Evolutionary conservation across 805 yeast species (phyloP).

Genomic region (Wickerhamomyces chaumierensis): DNA sequence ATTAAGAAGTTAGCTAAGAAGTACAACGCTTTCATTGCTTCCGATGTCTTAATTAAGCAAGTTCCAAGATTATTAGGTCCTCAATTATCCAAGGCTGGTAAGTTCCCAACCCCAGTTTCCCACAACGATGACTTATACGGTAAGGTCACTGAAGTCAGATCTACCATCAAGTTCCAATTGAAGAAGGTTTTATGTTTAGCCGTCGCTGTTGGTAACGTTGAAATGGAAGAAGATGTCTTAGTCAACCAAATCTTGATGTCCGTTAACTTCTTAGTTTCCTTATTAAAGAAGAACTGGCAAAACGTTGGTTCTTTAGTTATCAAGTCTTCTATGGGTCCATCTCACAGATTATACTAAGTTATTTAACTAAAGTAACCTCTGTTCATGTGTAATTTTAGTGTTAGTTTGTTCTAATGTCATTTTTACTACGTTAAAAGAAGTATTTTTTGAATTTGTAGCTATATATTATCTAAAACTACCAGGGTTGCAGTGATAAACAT

Average conservation of each 20-base stretch:
- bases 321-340: constrained; percentile 99
- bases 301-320: constrained; percentile 98
- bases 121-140: constrained; percentile 96
- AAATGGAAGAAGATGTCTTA: constrained; percentile 94
- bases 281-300: constrained; percentile 99
- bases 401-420: not conserved
- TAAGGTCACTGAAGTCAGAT: constrained; percentile 94
- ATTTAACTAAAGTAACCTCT: not conserved
- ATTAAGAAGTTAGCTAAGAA: constrained; percentile 99
- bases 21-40: constrained; percentile 99
- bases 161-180: constrained; percentile 99
- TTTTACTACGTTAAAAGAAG: not conserved
- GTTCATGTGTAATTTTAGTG: not conserved
- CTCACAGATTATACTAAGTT: constrained; percentile 95
- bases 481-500: no score
- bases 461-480: no score
- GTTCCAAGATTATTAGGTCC: constrained; percentile 99
- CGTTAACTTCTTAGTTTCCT: constrained; percentile 96
- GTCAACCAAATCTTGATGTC: constrained; percentile 98
- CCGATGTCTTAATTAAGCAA: constrained; percentile 98
- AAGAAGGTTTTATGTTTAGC: constrained; percentile 99
- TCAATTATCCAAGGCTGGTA: constrained; percentile 99
- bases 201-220: constrained; percentile 99
- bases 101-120: constrained; percentile 99
- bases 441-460: no score